A percentile compares a stretch with the other conserved stretches of the same genome.
Evolutionary conservation across 1,284 basidiomycete genomes (phyloP).

Genomic region (Mycosarcoma maydis): DNA sequence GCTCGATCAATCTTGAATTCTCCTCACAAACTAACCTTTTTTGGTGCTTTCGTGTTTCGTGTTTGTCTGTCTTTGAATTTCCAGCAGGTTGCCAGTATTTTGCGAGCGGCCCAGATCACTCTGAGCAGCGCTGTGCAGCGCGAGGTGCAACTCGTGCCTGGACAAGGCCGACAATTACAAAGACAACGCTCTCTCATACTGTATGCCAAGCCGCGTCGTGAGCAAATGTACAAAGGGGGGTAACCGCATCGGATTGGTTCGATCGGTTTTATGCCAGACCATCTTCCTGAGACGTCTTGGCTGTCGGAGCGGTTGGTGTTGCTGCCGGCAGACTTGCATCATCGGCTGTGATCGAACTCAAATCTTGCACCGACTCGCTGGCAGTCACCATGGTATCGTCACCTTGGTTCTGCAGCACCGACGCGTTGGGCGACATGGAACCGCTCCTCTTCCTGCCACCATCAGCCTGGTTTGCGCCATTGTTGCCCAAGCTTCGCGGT

Average conservation of each 20-base stretch:
- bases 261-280: conserved; percentile 5
- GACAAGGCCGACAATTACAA: too few species aligned
- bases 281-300: conserved; percentile 11
- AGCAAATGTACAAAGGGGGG: too few species aligned
- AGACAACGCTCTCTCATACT: too few species aligned
- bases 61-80: too few species aligned
- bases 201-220: too few species aligned
- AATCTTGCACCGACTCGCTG: conserved; percentile 45
- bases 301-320: not conserved
- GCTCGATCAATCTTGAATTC: too few species aligned
- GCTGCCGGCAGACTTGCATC: conserved; percentile 7
- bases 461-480: conserved; percentile 9
- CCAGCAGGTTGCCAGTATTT: too few species aligned
- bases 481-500: conserved; percentile 48
- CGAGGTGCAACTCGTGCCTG: too few species aligned
- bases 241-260: not conserved
- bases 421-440: conserved; percentile 30
- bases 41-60: too few species aligned
- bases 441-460: conserved; percentile 33
- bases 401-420: conserved; percentile 18
- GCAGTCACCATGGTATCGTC: conserved; percentile 53
- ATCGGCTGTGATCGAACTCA: conserved; percentile 16
- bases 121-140: too few species aligned
- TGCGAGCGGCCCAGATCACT: too few species aligned
- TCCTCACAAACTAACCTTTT: too few species aligned